Base-by-base conservation (phyloP, 768 basidiomycete species). In the Saitozyma podzolica region DNA sequence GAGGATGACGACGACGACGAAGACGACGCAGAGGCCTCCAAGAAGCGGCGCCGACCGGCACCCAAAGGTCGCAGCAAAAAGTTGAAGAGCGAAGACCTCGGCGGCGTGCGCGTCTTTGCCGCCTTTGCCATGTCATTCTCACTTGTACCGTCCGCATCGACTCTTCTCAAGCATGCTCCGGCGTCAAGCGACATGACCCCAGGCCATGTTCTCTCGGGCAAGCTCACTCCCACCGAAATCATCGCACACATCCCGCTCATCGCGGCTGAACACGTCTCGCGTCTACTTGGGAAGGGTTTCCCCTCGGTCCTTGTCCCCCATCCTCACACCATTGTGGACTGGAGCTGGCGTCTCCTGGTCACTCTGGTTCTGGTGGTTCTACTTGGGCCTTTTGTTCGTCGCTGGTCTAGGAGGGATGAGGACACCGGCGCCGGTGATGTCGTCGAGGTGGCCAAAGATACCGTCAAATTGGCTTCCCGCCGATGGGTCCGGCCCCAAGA, bases 111-210 rank as follows among this genome's bases (percentile, higher is more conserved):
- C 37, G 70, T 67, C 17, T 76, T 76, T 45, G 74, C 74, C 4
- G 74, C 74, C 29, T 76, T 76, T 59, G 74, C 74, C 9, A 66
- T 74, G 58, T 69, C 72, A 0, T 76, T 76, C 58, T 64, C 68
- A 10, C 66, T 76, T 50, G 40, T 73, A 9, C 74, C 74, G 10
- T 72, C 72, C 6, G 71, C 71, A 17, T 72, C 71, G 14, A 67
- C 65, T 13, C 40, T 75, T 7, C 58, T 70, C 40, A 53, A 58
- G 39, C 48, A 43, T 54, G 56, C 56, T 37, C 52, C 40, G 13
- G 62, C 29, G 11, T 48, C 64, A 7, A 50, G 47, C 9, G 60
- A 58, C 11, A 54, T 57, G n/a, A 54, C 64, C 4, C 55, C 66
- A 6, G 62, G 59, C 20, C 67, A 65, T 29, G 61, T 69, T 11